A percentile compares a stretch with the other conserved stretches of the same genome.
Evolutionary conservation across 345 rosid genomes (phyloP).

Genomic region (Hevea brasiliensis): DNA sequence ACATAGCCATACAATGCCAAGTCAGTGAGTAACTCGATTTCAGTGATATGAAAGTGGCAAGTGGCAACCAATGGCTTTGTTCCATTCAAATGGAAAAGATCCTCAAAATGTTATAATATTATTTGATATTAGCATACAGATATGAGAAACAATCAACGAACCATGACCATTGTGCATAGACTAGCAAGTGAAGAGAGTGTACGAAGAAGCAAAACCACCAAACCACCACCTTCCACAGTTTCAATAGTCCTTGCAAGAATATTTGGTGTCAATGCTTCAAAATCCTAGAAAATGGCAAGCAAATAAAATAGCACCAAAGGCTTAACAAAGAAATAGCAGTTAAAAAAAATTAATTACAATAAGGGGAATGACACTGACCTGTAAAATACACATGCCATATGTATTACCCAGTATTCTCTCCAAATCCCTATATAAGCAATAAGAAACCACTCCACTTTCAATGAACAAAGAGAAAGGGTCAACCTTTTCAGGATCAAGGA

Average conservation of each 20-base stretch:
- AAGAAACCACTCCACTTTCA: slow-evolving; percentile 6
- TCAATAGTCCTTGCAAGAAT: slow-evolving; percentile 1
- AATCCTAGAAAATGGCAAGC: neutral
- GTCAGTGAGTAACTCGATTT: too few relatives aligned
- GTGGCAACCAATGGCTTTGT: too few relatives aligned
- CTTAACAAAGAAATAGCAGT: neutral
- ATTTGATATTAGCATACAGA: neutral
- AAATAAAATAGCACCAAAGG: too few relatives aligned
- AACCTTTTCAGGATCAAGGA: slow-evolving; percentile 1
- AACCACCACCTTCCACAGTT: slow-evolving; percentile 7
- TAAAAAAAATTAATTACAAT: neutral
- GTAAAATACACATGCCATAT: slow-evolving; percentile 6
- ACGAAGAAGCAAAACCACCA: neutral
- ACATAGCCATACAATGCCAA: too few relatives aligned
- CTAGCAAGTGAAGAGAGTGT: neutral
- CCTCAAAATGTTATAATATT: too few relatives aligned
- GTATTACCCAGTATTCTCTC: slow-evolving; percentile 2
- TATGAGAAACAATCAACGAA: neutral
- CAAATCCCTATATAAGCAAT: neutral
- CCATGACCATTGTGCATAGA: slow-evolving; percentile 7
- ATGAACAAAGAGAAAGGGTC: neutral
- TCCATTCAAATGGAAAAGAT: too few relatives aligned
- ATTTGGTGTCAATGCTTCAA: slow-evolving; percentile 6
- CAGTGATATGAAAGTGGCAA: too few relatives aligned
- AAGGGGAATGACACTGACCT: neutral